These are phyloP conservation scores for Iris macrosiphon DNA, from an alignment of 106 monocot genomes.

Conservation along the genomic window DNA sequence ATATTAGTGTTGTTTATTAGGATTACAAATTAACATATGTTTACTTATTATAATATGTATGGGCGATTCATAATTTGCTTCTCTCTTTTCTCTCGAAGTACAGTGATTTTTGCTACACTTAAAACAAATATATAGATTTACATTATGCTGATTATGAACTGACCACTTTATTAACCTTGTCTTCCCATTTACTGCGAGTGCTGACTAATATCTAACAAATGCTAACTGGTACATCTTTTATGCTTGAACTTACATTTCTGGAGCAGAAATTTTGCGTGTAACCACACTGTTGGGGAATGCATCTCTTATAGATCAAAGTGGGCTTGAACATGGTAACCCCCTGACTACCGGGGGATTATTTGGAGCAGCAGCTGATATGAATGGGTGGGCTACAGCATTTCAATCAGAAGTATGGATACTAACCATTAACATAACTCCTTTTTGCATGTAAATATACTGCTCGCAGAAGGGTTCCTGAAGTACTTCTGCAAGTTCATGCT, in stretches of 20 bases:
- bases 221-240: slow-evolving; percentile 53
- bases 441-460: slow-evolving; percentile 49
- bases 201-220: slow-evolving; percentile 38
- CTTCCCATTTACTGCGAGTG: slow-evolving; percentile 22
- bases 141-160: slow-evolving; percentile 3
- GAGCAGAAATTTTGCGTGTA: slow-evolving; percentile 86
- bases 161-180: slow-evolving; percentile 8
- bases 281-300: slow-evolving; percentile 79
- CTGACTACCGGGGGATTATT: slow-evolving; percentile 69
- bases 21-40: no score
- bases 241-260: slow-evolving; percentile 66
- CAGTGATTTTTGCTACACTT: no score
- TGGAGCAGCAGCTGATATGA: slow-evolving; percentile 61
- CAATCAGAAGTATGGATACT: slow-evolving; percentile 86
- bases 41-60: no score
- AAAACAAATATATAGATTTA: no score
- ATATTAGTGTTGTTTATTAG: no score
- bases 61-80: no score
- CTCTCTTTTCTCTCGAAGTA: no score
- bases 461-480: slow-evolving; percentile 2
- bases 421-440: slow-evolving; percentile 70
- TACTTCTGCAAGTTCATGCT: slow-evolving; percentile 15
- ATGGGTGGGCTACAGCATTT: slow-evolving; percentile 66
- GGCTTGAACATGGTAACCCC: slow-evolving; percentile 82
- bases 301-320: slow-evolving; percentile 70